Evolutionary conservation across 495 filamentous ascomycete species (phyloP), one percentile per base, ranked within the genome.

Genomic region (Cladorrhinum samala): DNA sequence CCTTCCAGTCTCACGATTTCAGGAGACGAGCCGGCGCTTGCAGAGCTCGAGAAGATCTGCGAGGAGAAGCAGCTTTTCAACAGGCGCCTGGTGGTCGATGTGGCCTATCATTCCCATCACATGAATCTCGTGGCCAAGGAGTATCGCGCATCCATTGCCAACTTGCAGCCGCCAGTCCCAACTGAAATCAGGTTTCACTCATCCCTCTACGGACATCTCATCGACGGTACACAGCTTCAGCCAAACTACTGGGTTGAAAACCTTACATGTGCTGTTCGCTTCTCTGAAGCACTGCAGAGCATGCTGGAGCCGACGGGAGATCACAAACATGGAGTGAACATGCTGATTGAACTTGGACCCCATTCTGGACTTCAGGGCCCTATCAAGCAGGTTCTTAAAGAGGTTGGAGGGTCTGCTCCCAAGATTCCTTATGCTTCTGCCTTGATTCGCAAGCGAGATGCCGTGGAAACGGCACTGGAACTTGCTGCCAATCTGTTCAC

Each of bases 21-120:
- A 3, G 81, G 81, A 13, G 78, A 80, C 47, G 62, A 62, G 43
- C 65, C 64, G 9, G 77, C 74, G 14, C 65, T 83, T 19, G 64
- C 72, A n/a, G 70, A 77, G 50, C 62, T 84, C 9, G 67, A 77
- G 45, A 54, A 62, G 13, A 64, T 69, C 0, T 66, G 80, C 46
- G 60, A 73, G 19, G 65, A 68, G 14, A 71, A 75, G 17, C 56
- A 72, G 20, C 52, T 77, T 13, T 85, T 85, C 59, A 72, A 67
- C 40, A 70, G 82, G 41, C 70, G 71, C 11, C 73, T 87, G 0
- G 64, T 70, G 14, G 80, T 86, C n/a, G 72, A 79, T 24, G 68
- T 75, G 19, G 83, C 83, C 1, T 87, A 83, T 54, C 84, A 88
- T 57, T 85, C 82, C 2, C 74, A 76, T 46, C 80, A 86, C 53